Evolutionary conservation across 225 moss, liverwort and hornwort species (phyloP).

Genomic region (Marchantia paleacea): DNA sequence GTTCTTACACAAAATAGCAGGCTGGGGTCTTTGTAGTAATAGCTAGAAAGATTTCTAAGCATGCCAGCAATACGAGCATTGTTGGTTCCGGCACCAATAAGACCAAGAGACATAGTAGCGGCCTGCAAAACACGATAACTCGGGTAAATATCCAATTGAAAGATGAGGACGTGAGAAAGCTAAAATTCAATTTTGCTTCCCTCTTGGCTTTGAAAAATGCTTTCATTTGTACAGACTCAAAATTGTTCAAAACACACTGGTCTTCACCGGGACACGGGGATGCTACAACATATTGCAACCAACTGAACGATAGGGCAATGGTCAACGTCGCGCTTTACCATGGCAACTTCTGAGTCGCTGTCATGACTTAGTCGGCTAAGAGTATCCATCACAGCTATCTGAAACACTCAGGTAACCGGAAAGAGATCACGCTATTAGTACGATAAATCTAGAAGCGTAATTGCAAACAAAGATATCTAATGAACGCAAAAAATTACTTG

Average conservation of each 20-base stretch:
- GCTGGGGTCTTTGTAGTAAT: conserved; percentile 96
- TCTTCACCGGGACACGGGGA: neutral
- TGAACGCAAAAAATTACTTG: too few species aligned
- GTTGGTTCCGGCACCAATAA: conserved; percentile 98
- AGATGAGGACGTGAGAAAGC: neutral
- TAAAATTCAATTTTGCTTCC: neutral
- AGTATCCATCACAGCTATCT: conserved; percentile 99
- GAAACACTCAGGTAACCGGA: conserved; percentile 29
- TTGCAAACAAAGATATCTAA: too few species aligned
- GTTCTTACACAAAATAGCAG: conserved; percentile 86
- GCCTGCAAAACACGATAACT: conserved; percentile 48
- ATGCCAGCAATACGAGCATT: conserved; percentile 99
- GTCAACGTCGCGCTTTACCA: conserved; percentile 46
- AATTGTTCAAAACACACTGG: neutral
- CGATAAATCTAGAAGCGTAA: neutral
- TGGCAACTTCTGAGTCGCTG: conserved; percentile 94
- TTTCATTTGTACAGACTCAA: neutral
- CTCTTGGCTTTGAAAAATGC: neutral
- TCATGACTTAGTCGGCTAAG: conserved; percentile 97
- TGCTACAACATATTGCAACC: neutral
- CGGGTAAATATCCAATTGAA: neutral
- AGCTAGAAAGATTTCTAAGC: conserved; percentile 98
- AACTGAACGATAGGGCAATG: neutral
- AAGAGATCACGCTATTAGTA: neutral
- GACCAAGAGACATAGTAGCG: conserved; percentile 86